These are phyloP conservation scores for Hypoxylon intermedium DNA, from an alignment of 495 filamentous ascomycete genomes.

Conservation along the genomic window DNA sequence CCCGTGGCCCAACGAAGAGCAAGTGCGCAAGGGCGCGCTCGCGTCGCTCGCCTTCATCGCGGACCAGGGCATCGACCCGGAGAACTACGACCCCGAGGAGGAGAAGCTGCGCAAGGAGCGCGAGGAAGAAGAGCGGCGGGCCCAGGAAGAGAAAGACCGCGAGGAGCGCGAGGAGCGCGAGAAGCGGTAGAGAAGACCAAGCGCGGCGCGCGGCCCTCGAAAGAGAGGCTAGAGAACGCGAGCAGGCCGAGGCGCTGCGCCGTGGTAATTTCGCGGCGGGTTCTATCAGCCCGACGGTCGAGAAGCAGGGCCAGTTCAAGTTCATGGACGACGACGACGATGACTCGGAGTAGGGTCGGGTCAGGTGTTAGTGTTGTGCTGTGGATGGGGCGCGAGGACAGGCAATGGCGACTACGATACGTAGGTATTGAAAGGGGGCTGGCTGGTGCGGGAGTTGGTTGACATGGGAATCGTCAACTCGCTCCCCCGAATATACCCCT, in stretches of 20 bases:
- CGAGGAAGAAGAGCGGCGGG: slow-evolving; percentile 47
- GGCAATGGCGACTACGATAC: no score
- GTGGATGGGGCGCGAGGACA: background rate
- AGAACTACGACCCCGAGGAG: slow-evolving; percentile 60
- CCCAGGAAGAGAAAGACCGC: slow-evolving; percentile 53
- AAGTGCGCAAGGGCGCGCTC: slow-evolving; percentile 68
- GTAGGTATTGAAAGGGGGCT: no score
- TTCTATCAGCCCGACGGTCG: slow-evolving; percentile 13
- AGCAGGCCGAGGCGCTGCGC: slow-evolving; percentile 44
- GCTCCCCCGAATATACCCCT: no score
- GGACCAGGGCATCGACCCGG: slow-evolving; percentile 64
- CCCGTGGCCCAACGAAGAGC: slow-evolving; percentile 73
- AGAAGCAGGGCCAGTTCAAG: slow-evolving; percentile 54
- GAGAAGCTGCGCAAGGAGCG: slow-evolving; percentile 53
- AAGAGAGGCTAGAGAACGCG: slow-evolving; percentile 40
- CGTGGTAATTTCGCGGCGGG: slow-evolving; percentile 43
- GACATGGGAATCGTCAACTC: no score
- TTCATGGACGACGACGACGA: slow-evolving; percentile 63
- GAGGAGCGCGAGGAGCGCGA: slow-evolving; percentile 54
- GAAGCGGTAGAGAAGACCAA: slow-evolving; percentile 45
- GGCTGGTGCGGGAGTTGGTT: no score
- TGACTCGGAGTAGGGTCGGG: slow-evolving; percentile 51
- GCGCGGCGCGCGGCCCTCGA: slow-evolving; percentile 42
- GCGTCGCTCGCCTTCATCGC: slow-evolving; percentile 62
- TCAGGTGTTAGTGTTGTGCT: background rate